Evolutionary conservation across 805 yeast genomes (phyloP).

Genomic region (Suhomyces tanzawaensis): DNA sequence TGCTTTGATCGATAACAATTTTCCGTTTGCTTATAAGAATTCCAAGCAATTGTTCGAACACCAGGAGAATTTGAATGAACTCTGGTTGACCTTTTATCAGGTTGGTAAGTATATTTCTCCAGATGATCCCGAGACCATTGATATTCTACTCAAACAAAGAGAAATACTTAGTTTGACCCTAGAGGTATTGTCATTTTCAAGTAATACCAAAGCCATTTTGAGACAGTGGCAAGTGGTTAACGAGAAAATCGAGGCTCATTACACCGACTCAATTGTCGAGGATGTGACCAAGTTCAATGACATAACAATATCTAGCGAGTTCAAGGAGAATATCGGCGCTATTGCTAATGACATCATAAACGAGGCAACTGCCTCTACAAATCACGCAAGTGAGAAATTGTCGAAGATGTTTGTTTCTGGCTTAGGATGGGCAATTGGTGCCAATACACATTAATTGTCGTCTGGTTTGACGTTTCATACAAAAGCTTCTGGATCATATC

Average conservation of each 20-base stretch:
- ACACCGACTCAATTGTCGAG: constrained; percentile 4
- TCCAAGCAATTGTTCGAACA: constrained; percentile 37
- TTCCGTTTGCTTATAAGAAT: constrained; percentile 51
- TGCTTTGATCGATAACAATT: constrained; percentile 62
- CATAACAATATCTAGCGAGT: constrained; percentile 11
- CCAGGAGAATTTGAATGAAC: constrained; percentile 22
- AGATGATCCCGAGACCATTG: constrained; percentile 15
- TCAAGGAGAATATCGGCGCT: constrained; percentile 19
- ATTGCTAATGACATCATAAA: constrained; percentile 27
- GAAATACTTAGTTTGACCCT: constrained; percentile 53
- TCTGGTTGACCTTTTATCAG: constrained; percentile 76
- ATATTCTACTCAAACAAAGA: constrained; percentile 47
- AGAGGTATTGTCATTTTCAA: constrained; percentile 28
- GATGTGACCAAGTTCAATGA: constrained; percentile 4
- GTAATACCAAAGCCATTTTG: constrained; percentile 54
- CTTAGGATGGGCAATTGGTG: constrained; percentile 65
- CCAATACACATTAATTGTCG: too few species aligned
- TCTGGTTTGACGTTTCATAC: too few species aligned
- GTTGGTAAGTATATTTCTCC: constrained; percentile 53
- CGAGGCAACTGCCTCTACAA: constrained; percentile 31
- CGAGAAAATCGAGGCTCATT: constrained; percentile 25
- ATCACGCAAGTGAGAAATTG: constrained; percentile 45
- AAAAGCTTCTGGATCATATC: too few species aligned
- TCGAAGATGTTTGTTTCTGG: constrained; percentile 53
- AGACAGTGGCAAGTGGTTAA: constrained; percentile 63